Conservation (phyloP, 345 rosid species). For the Corymbia maculata region DNA sequence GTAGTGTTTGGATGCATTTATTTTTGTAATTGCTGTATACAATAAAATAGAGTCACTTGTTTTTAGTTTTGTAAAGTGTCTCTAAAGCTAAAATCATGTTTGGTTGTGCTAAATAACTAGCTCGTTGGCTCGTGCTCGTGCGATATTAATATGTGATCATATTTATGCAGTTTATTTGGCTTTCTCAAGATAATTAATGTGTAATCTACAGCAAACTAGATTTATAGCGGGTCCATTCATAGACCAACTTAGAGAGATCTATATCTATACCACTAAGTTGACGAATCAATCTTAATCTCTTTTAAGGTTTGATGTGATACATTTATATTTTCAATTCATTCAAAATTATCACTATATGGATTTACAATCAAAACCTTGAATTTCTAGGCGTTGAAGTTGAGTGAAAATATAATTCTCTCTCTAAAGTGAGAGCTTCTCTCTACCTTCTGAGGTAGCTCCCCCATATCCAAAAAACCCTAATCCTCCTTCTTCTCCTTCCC, state of each 20-base stretch:
- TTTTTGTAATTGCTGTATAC: background rate
- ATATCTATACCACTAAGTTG: background rate
- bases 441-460: too few relatives aligned
- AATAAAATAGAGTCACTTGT: background rate
- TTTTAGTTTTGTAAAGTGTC: background rate
- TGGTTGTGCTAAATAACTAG: background rate
- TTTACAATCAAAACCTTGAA: background rate
- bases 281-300: background rate
- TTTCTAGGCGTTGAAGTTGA: background rate
- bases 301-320: background rate
- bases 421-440: too few relatives aligned
- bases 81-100: background rate
- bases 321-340: background rate
- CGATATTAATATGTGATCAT: background rate
- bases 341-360: background rate
- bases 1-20: background rate
- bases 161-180: background rate
- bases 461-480: too few relatives aligned
- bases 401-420: too few relatives aligned
- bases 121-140: background rate
- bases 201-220: background rate
- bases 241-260: background rate
- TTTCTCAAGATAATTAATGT: background rate
- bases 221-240: background rate
- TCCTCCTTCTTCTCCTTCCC: too few relatives aligned